These are phyloP conservation scores for Microthyrium microscopicum DNA, from an alignment of 2,329 filamentous ascomycete genomes.

Conservation along the genomic window DNA sequence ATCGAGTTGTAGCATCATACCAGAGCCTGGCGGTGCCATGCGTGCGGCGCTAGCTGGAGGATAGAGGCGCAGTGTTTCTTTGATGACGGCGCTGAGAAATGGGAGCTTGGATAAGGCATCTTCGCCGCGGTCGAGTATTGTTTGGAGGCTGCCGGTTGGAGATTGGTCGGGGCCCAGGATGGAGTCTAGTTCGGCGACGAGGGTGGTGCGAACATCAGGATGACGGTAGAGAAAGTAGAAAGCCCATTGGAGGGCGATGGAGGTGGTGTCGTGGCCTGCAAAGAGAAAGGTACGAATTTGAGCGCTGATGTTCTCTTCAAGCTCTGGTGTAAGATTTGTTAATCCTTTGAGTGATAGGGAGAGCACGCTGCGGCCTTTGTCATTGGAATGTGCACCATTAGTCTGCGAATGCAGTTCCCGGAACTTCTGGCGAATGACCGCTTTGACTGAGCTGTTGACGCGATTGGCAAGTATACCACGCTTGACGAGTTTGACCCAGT, in stretches of 20 bases:
- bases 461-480: slow-evolving; percentile 8
- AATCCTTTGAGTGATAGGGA: slow-evolving; percentile 4
- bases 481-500: not conserved
- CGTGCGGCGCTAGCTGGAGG: slow-evolving; percentile 32
- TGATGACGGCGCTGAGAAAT: slow-evolving; percentile 35
- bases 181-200: slow-evolving; percentile 33
- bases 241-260: slow-evolving; percentile 16
- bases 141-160: not conserved
- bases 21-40: slow-evolving; percentile 2
- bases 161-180: slow-evolving; percentile 27
- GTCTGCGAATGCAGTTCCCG: not conserved
- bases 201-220: slow-evolving; percentile 14
- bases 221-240: slow-evolving; percentile 17
- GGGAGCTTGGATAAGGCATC: slow-evolving; percentile 31
- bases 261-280: slow-evolving; percentile 27
- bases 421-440: slow-evolving; percentile 11
- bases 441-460: slow-evolving; percentile 10
- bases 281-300: slow-evolving; percentile 25
- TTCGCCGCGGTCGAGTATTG: slow-evolving; percentile 5
- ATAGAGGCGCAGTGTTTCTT: slow-evolving; percentile 36
- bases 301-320: slow-evolving; percentile 9
- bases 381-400: not conserved
- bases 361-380: slow-evolving; percentile 3
- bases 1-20: not conserved
- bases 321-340: slow-evolving; percentile 5